A percentile compares a stretch with the other conserved stretches of the same genome.
Conservation (phyloP, 306 rosid genomes). For the Clitoria ternatea region DNA sequence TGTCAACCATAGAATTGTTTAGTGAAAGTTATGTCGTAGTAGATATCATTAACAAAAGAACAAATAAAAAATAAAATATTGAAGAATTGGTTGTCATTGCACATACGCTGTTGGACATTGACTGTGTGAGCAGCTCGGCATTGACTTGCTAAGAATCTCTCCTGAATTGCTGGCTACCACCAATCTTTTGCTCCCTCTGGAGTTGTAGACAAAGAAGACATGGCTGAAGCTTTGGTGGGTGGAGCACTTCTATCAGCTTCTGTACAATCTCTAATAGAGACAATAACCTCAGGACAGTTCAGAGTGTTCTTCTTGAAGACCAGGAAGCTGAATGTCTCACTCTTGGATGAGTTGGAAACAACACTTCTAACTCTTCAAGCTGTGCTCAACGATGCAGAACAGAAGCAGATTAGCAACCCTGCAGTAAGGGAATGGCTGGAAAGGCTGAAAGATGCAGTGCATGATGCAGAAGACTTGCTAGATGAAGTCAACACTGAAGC, state of each 20-base stretch:
- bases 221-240: constrained; percentile 1
- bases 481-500: background rate
- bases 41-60: no score
- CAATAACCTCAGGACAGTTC: background rate
- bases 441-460: background rate
- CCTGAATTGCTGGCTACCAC: background rate
- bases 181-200: no score
- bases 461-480: constrained; percentile 11
- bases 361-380: background rate
- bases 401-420: background rate
- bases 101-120: background rate
- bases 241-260: background rate
- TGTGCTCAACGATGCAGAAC: constrained; percentile 4
- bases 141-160: background rate
- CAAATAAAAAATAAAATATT: no score
- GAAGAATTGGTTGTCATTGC: no score
- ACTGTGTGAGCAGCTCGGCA: background rate
- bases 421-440: constrained; percentile 7
- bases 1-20: no score
- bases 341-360: background rate
- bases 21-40: no score
- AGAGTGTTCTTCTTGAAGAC: background rate
- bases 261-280: background rate
- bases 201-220: no score
- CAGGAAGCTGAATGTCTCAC: background rate